A percentile compares a stretch with the other conserved stretches of the same genome.
These are phyloP conservation scores for Stropharia rugosoannulata DNA, from an alignment of 768 basidiomycete genomes.

Conservation along the genomic window DNA sequence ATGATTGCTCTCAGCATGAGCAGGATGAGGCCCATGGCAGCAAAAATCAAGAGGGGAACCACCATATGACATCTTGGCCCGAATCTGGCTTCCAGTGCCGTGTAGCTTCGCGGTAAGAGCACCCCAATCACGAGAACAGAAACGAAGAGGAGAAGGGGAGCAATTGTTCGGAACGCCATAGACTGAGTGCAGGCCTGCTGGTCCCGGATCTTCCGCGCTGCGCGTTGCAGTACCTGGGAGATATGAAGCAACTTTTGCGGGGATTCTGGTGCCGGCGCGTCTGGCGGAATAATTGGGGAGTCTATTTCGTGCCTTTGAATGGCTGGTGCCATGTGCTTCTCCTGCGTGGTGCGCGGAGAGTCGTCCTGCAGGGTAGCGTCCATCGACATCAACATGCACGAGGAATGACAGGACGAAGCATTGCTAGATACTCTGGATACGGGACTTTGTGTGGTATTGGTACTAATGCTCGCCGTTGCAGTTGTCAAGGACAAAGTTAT, in stretches of 20 bases:
- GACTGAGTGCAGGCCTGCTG: constrained; percentile 8
- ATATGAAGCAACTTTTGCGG: constrained; percentile 2
- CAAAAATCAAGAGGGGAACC: background rate
- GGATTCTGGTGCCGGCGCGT: background rate
- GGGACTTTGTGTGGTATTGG: no score
- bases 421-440: no score
- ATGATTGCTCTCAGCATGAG: constrained; percentile 9
- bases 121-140: constrained; percentile 7
- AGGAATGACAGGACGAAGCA: no score
- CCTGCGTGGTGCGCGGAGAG: no score
- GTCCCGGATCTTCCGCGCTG: constrained; percentile 3
- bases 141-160: constrained; percentile 9
- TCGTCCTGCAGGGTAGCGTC: no score
- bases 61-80: background rate
- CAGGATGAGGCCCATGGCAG: constrained; percentile 3
- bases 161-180: constrained; percentile 5
- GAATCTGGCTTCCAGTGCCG: background rate
- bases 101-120: constrained; percentile 6
- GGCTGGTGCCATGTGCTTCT: no score
- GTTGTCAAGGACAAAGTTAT: no score
- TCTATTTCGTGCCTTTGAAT: background rate
- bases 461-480: no score
- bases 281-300: background rate
- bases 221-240: constrained; percentile 12
- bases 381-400: no score